Base-by-base conservation (phyloP, 805 yeast genomes). In the Yarrowia keelungensis region DNA sequence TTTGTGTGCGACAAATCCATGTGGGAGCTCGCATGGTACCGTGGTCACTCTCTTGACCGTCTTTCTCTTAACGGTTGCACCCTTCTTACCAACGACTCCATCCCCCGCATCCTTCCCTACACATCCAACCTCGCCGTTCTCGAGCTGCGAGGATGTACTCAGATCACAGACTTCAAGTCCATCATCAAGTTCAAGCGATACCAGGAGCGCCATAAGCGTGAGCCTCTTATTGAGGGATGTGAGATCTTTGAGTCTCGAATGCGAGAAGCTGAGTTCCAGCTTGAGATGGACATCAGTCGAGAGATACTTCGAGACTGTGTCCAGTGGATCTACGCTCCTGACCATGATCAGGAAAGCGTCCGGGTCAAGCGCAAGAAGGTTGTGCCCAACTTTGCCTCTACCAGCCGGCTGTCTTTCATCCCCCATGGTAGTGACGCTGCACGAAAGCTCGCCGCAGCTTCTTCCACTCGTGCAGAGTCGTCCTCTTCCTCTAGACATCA, bases 1-100 rank as follows among this genome's bases (percentile, higher is more conserved):
- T 81, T 85, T 53, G 84, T 93, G 19, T 86, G 90, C 8, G 97
- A 93, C 79, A 82, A 86, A 51, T 82, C 90, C 5, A 80, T 93
- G 15, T 91, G 97, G 97, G 93, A 89, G 73, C 78, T 93, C 42
- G 92, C 92, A 0, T 76, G 84, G 16, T 76, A 81, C 66, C 79
- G 86, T 36, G 87, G 87, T 26, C 73, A 75, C 0, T 73, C 79
- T 5, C 74, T 93, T 3, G 86, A 86, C 72, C 81, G 97, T 66
- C 79, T 92, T 22, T 89, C 96, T 8, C 76, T 92, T 65, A 92
- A 92, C 77, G 86, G 87, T 73, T 92, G 98, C 76, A 80, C 82
- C 39, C 74, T 77, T 32, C 75, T 90, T 43, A 84, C 90, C 16
- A 82, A 89, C 74, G 82, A 82, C 65, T 84, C 89, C 2, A 74